Evolutionary conservation across 2,329 filamentous ascomycete genomes (phyloP).

Genomic region (Ambrosiella beaveri): DNA sequence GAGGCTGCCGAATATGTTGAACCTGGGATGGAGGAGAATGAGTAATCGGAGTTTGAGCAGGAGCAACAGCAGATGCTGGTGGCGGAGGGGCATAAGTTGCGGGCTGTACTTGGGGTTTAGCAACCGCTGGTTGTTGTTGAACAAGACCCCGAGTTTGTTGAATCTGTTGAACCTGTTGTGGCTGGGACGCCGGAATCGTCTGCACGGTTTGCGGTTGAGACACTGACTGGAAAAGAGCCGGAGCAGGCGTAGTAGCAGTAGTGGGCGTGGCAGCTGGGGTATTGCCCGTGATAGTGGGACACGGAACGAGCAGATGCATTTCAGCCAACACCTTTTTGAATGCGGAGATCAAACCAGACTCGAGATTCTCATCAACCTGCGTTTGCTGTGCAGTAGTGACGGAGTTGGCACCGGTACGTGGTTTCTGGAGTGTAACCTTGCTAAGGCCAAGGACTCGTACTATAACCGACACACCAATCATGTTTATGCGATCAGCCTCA

Average conservation of each 20-base stretch:
- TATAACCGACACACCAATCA: slow-evolving; percentile 31
- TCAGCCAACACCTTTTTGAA: slow-evolving; percentile 24
- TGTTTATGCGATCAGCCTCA: slow-evolving; percentile 27
- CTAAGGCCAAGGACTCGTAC: slow-evolving; percentile 33
- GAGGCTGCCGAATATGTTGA: too few species aligned
- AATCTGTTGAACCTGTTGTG: not conserved
- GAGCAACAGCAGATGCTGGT: too few species aligned
- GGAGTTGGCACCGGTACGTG: slow-evolving; percentile 19
- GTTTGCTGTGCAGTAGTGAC: slow-evolving; percentile 15
- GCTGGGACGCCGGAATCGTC: not conserved
- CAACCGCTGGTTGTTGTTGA: too few species aligned
- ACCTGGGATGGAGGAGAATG: too few species aligned
- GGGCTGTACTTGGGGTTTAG: too few species aligned
- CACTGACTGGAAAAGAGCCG: not conserved
- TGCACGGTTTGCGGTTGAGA: not conserved
- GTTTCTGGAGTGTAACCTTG: slow-evolving; percentile 25
- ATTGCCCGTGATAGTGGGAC: not conserved
- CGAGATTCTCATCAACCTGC: slow-evolving; percentile 23
- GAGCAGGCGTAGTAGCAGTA: not conserved
- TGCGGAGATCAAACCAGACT: slow-evolving; percentile 26
- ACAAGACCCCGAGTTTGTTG: not conserved
- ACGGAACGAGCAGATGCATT: slow-evolving; percentile 18
- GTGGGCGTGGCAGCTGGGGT: slow-evolving; percentile 7
- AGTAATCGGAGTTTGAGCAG: too few species aligned
- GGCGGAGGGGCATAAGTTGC: too few species aligned